Percentiles rank a stretch among this genome's conserved stretches.
Evolutionary conservation across 108 stramenopile genomes (phyloP).

Genomic region (Schizochytrium sp.): DNA sequence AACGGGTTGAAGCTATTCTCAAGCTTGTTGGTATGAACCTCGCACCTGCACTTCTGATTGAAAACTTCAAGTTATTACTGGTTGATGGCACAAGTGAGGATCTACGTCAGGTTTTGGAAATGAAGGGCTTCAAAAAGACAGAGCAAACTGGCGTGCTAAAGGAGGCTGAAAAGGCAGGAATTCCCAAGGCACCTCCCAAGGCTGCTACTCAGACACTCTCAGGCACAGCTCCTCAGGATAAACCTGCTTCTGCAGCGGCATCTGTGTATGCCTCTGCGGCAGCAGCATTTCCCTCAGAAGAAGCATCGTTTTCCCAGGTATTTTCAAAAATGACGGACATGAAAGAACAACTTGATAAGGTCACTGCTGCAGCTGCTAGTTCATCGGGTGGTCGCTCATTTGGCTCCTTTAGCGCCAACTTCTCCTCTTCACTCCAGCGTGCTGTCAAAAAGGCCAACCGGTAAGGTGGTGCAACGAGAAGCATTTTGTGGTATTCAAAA

Average conservation of each 20-base stretch:
- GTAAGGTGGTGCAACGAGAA: neutral
- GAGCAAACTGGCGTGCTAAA: neutral
- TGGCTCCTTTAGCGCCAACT: conserved; percentile 12
- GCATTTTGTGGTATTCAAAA: no score
- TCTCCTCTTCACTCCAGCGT: conserved; percentile 22
- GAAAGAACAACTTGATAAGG: conserved; percentile 44
- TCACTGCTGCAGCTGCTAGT: conserved; percentile 13
- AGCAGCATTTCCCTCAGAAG: neutral
- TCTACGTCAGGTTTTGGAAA: neutral
- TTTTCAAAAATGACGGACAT: conserved; percentile 58
- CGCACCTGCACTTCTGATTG: conserved; percentile 26
- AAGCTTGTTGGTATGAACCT: conserved; percentile 86
- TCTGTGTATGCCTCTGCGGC: neutral
- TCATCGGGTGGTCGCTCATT: conserved; percentile 14
- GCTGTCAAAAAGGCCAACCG: conserved; percentile 52
- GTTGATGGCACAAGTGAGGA: conserved; percentile 49
- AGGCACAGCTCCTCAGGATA: neutral
- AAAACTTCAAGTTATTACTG: conserved; percentile 31
- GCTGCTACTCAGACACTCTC: neutral
- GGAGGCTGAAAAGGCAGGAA: conserved; percentile 40
- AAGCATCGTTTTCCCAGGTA: neutral
- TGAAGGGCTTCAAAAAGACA: conserved; percentile 31
- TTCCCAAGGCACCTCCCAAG: conserved; percentile 4
- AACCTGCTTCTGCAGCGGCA: neutral
- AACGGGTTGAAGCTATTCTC: conserved; percentile 91